phyloP scores from a whole-genome alignment of 805 yeast genomes.

The Lipomyces mesembrius region DNA sequence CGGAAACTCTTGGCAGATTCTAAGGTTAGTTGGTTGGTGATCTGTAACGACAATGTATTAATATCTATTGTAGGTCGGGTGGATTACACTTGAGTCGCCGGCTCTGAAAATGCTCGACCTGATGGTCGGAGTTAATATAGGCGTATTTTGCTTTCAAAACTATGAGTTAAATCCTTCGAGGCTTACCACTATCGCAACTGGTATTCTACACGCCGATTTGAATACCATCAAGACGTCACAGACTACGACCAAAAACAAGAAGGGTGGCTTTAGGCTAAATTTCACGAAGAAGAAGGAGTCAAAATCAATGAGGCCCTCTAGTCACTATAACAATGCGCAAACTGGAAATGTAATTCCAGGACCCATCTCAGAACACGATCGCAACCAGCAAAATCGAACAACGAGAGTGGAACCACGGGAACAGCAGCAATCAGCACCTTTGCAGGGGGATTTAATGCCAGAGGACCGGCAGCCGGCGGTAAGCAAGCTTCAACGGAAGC shows the following conservation, averaged over 20 bases:
- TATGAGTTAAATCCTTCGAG: constrained; percentile 23
- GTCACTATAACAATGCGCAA: background rate
- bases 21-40: constrained; percentile 13
- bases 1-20: constrained; percentile 8
- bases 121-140: constrained; percentile 31
- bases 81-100: constrained; percentile 20
- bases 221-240: background rate
- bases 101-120: constrained; percentile 35
- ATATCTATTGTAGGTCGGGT: constrained; percentile 20
- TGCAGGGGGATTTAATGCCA: background rate
- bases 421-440: background rate
- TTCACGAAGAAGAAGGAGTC: constrained; percentile 6
- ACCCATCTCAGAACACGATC: background rate
- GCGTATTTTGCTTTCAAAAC: constrained; percentile 28
- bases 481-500: background rate
- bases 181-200: constrained; percentile 28
- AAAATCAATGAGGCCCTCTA: background rate
- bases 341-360: background rate
- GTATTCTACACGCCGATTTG: constrained; percentile 13
- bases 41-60: background rate
- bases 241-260: background rate
- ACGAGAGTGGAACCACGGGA: background rate
- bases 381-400: background rate
- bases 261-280: constrained; percentile 9
- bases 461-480: background rate